Percentiles rank a stretch among this genome's conserved stretches.
These are phyloP conservation scores for Venturia carpophila DNA, from an alignment of 2,329 filamentous ascomycete genomes.

Conservation along the genomic window DNA sequence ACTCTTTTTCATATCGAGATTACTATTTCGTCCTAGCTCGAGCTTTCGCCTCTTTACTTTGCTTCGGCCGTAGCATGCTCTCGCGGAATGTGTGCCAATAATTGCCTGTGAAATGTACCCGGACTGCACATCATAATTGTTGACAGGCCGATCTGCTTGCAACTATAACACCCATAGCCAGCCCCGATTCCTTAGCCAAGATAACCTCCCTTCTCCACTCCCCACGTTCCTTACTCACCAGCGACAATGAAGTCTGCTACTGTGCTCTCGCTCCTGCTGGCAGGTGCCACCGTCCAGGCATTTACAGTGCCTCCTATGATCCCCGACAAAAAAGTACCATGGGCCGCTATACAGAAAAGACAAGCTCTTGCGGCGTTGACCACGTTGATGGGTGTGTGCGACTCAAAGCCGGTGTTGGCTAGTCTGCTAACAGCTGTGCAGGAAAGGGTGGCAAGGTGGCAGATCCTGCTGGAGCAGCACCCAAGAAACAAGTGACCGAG, in stretches of 20 bases:
- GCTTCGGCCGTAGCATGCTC: not conserved
- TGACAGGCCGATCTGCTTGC: not conserved
- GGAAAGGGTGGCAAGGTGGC: constrained; percentile 16
- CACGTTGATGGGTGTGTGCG: not conserved
- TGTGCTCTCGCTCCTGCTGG: constrained; percentile 13
- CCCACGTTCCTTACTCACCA: not conserved
- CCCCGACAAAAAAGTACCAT: not conserved
- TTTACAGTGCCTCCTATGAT: not conserved
- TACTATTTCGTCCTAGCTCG: not conserved
- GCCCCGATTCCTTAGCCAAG: not conserved
- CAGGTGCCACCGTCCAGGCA: constrained; percentile 10
- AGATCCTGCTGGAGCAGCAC: constrained; percentile 5
- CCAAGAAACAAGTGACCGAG: not conserved
- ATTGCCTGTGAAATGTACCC: not conserved
- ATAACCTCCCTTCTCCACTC: not conserved
- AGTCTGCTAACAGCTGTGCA: not conserved
- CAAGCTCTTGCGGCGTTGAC: constrained; percentile 11
- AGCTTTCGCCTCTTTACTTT: not conserved
- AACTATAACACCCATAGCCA: not conserved
- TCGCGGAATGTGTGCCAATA: not conserved
- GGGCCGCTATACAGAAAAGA: constrained; percentile 3
- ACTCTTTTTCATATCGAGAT: not conserved
- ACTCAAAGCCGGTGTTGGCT: not conserved
- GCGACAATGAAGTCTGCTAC: constrained; percentile 12
- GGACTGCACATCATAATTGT: not conserved